Base-by-base conservation (phyloP, 1,139 yeast genomes). In the Suhomyces bolitotheri region DNA sequence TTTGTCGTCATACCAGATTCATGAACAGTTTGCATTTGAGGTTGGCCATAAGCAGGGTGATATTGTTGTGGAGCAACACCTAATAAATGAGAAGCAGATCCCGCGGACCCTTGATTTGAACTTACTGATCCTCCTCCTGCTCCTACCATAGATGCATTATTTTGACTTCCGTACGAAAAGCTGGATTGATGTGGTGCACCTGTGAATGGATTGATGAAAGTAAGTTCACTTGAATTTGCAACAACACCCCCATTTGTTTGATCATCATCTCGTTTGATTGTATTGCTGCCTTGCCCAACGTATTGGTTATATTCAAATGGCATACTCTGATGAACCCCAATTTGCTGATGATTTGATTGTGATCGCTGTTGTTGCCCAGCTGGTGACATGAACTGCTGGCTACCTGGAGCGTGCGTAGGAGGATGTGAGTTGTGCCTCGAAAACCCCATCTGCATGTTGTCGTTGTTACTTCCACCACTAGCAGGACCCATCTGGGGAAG, bases 381-480 rank as follows among this genome's bases (percentile, higher is more conserved):
- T 9, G 48, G 46, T 6, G 45, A 38, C 29, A 39, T 23, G 22
- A 40, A 43, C 27, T 35, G 41, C 16, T 43, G 50, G 26, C 33
- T 34, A 13, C 38, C 16, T 11, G 31, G 26, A 11, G 27, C 22
- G 27, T 39, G 42, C n/a, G 47, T 23, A n/a, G 41, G 41, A 11
- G 51, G 51, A 22, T 44, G 48, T 12, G 49, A 46, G 27, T 46
- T 43, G 22, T 46, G 49, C 13, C 46, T 38, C 7, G 38, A 16
- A 15, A 24, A 35, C 7, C 36, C 40, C 10, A 33, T 31, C 6
- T 40, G 39, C 10, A 33, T 16, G 16, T 23, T 31, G 7, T 42
- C 44, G 7, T 15, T 8, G 20, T 8, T 11, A 12, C 22, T 16
- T 3, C 24, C 27, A n/a, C 24, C 31, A 13, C 19, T 29, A 22